phyloP scores from a whole-genome alignment of 1,284 basidiomycete species.

The Leucocoprinus gongylophorus region DNA sequence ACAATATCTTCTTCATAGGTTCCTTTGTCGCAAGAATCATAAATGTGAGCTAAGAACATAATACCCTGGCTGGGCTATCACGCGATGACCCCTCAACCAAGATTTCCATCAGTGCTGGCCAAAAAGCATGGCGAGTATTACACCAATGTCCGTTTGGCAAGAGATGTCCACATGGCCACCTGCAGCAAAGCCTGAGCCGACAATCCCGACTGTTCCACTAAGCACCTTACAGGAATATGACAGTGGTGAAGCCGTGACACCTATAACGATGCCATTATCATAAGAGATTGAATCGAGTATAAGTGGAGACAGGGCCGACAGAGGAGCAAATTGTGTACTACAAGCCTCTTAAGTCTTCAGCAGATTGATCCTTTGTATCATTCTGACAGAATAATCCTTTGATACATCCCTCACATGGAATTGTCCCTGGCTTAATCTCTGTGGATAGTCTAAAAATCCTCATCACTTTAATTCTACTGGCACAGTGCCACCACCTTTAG shows the following conservation, averaged over 20 bases:
- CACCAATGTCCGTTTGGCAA: background rate
- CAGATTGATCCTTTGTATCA: too few relatives aligned
- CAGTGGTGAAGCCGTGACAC: background rate
- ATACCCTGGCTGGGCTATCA: background rate
- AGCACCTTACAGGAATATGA: background rate
- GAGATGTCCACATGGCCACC: constrained; percentile 1
- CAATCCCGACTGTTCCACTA: constrained; percentile 3
- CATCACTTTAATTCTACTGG: too few relatives aligned
- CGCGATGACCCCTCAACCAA: background rate
- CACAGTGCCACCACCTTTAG: too few relatives aligned
- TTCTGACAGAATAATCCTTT: too few relatives aligned
- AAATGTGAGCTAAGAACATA: background rate
- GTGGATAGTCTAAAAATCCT: too few relatives aligned
- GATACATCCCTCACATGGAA: too few relatives aligned
- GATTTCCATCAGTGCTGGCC: constrained; percentile 5
- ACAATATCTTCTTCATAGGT: background rate
- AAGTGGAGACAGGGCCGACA: background rate
- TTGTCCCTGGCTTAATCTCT: too few relatives aligned
- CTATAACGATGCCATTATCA: background rate
- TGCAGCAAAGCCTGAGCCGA: constrained; percentile 6
- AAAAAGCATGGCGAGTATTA: background rate
- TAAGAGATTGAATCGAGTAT: background rate
- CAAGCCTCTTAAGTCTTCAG: too few relatives aligned
- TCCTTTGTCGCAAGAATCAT: background rate
- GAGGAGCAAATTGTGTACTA: background rate